Percentiles rank a stretch among this genome's conserved stretches.
Evolutionary conservation across 805 yeast species (phyloP).

Genomic region (Yamadazyma sp.): DNA sequence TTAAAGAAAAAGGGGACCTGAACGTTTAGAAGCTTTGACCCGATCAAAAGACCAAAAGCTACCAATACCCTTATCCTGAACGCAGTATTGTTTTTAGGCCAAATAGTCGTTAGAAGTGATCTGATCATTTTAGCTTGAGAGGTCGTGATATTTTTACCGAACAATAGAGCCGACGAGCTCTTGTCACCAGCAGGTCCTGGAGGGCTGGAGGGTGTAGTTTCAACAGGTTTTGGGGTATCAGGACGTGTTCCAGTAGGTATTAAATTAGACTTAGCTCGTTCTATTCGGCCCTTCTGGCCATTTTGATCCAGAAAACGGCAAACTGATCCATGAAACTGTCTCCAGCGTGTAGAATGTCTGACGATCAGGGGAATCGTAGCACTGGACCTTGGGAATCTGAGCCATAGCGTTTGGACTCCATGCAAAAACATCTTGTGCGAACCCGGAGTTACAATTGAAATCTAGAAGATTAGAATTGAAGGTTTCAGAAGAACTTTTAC

Average conservation of each 20-base stretch:
- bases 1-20: constrained; percentile 95
- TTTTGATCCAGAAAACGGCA: neutral
- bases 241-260: too few relatives aligned
- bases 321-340: neutral
- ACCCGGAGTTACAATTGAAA: constrained; percentile 1
- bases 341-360: neutral
- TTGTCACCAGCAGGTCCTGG: too few relatives aligned
- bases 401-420: neutral
- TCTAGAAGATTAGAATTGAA: too few relatives aligned
- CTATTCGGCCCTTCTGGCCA: too few relatives aligned
- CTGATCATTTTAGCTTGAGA: constrained; percentile 58
- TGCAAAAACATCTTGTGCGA: constrained; percentile 7
- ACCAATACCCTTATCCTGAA: constrained; percentile 71
- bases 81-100: constrained; percentile 74
- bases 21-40: constrained; percentile 83
- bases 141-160: constrained; percentile 30
- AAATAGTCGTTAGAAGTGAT: constrained; percentile 66
- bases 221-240: too few relatives aligned
- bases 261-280: too few relatives aligned
- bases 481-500: too few relatives aligned
- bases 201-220: too few relatives aligned
- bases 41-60: constrained; percentile 71
- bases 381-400: neutral
- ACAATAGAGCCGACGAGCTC: constrained; percentile 15
- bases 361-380: neutral